Evolutionary conservation across 1,284 basidiomycete species (phyloP), one percentile per base, ranked within the genome.

Genomic region (Puccinia polysora): DNA sequence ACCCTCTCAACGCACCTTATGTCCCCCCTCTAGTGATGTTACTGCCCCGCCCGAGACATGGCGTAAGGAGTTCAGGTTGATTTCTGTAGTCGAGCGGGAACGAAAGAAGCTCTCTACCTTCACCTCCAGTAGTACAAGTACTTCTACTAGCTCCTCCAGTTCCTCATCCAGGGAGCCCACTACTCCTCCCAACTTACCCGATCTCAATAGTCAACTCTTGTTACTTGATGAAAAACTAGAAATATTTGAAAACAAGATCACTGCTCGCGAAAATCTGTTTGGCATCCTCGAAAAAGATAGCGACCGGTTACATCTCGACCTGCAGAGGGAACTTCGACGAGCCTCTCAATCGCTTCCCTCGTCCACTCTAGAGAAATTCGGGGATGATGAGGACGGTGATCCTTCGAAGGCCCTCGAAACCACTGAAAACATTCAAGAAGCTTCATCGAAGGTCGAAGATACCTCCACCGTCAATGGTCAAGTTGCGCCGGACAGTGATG

Each of bases 151-250:
- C 55, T 63, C 40, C 0, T 65, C 64, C n/a, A n/a, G n/a, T n/a
- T n/a, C n/a, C n/a, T n/a, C n/a, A n/a, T n/a, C n/a, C 34, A 55
- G 34, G 43, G 25, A 30, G 25, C 64, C 64, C 23, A 30, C 18
- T 4, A 65, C 64, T 1, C 64, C 64, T 1, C 53, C 45, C 32
- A 50, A 65, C 53, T 36, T 65, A 36, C 64, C 64, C 12, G 18
- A 18, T 23, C 36, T 65, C 8, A 52, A 55, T 34, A 50, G 50
- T 18, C 49, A 52, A 43, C 64, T 65, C 36, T 34, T 30, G 5
- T 10, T 55, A n/a, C 20, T 65, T 8, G 64, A 65, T 40, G 64
- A 65, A 38, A 65, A 55, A 38, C 50, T 65, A n/a, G 64, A 65
- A 28, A 40, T 38, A 36, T 47, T 65, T 23, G 50, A 55, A 40